These are phyloP conservation scores for Sphaerulina populicola DNA, from an alignment of 2,329 filamentous ascomycete genomes.

Conservation along the genomic window DNA sequence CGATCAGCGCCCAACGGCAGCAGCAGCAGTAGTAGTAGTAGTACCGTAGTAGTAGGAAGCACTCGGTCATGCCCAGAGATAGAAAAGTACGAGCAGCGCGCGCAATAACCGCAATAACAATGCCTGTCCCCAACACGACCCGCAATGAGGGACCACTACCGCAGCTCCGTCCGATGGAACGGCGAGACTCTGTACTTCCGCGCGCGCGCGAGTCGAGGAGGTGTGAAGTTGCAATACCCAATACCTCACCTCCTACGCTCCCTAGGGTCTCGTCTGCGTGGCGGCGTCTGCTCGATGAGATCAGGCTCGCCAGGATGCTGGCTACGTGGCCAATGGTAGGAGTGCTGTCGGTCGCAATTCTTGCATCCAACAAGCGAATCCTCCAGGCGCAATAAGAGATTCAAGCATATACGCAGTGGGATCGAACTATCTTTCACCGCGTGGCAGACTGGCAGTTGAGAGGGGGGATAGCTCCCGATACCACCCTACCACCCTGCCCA, in stretches of 20 bases:
- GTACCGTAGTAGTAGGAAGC: no score
- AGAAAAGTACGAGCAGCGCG: no score
- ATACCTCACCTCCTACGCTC: no score
- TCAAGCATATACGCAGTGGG: not conserved
- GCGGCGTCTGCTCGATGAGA: not conserved
- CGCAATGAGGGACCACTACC: constrained; percentile 3
- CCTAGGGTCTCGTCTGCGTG: no score
- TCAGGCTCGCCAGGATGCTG: constrained; percentile 7
- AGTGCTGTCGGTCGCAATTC: no score
- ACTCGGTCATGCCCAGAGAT: no score
- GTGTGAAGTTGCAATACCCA: no score
- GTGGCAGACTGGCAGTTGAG: not conserved
- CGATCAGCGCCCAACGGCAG: not conserved
- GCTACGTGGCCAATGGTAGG: not conserved
- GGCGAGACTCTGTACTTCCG: no score
- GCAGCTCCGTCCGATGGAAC: not conserved
- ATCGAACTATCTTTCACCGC: not conserved
- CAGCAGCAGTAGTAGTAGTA: no score
- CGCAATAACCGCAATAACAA: not conserved
- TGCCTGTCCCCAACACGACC: constrained; percentile 3
- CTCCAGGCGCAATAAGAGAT: not conserved
- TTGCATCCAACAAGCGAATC: constrained; percentile 5
- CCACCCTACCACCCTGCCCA: not conserved
- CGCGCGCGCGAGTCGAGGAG: no score
- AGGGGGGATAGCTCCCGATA: not conserved